phyloP scores from a whole-genome alignment of 176 grass and related monocot genomes.

The Avena sativa region DNA sequence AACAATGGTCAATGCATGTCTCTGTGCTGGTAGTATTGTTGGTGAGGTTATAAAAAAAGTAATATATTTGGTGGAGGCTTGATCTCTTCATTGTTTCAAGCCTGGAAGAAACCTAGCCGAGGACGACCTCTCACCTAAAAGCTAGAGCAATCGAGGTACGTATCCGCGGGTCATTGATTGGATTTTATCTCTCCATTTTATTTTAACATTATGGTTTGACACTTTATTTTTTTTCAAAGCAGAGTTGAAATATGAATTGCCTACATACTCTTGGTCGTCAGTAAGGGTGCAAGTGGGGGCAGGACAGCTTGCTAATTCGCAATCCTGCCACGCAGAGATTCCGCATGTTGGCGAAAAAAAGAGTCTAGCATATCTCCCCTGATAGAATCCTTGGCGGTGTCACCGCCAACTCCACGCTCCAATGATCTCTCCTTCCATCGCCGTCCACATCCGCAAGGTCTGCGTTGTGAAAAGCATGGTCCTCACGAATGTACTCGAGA shows the following conservation, averaged over 20 bases:
- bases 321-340: neutral
- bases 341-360: too few relatives aligned
- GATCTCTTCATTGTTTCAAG: constrained; percentile 45
- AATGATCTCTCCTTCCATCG: too few relatives aligned
- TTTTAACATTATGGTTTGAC: neutral
- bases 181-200: neutral
- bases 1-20: constrained; percentile 27
- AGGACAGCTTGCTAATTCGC: neutral
- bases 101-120: constrained; percentile 55
- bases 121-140: constrained; percentile 51
- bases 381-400: too few relatives aligned
- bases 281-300: neutral
- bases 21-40: constrained; percentile 18
- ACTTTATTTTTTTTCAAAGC: constrained; percentile 10
- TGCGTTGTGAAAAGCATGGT: neutral
- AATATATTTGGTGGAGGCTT: constrained; percentile 34
- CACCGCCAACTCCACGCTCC: too few relatives aligned
- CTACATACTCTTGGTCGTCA: neutral
- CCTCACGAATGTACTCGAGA: neutral
- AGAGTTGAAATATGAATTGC: constrained; percentile 5
- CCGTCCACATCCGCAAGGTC: neutral
- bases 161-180: neutral
- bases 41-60: neutral
- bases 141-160: constrained; percentile 15
- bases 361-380: too few relatives aligned